phyloP scores from a whole-genome alignment of 192 early-diverging fungal genomes.

The Physocladia obscura region DNA sequence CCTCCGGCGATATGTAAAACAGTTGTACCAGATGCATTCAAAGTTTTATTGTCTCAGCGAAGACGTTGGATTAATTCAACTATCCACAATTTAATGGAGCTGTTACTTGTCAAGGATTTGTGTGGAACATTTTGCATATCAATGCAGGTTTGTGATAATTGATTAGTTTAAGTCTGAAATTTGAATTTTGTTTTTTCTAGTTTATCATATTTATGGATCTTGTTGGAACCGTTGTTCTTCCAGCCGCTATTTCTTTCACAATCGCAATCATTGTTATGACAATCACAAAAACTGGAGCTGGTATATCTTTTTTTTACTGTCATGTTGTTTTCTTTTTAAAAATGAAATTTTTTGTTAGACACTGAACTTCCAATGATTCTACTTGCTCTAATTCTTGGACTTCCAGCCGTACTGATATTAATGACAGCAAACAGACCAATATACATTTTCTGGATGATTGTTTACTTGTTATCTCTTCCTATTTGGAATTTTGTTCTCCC shows the following conservation, averaged over 20 bases:
- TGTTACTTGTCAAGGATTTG: conserved; percentile 80
- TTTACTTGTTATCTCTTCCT: conserved; percentile 85
- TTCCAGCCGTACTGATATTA: conserved; percentile 86
- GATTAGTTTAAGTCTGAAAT: no score
- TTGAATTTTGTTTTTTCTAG: conserved; percentile 85
- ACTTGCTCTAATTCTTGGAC: conserved; percentile 91
- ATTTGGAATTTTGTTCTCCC: conserved; percentile 90
- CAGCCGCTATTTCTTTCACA: conserved; percentile 57
- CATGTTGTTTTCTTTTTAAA: conserved; percentile 61
- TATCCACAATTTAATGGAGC: conserved; percentile 91
- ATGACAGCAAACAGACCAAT: conserved; percentile 6
- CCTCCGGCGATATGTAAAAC: conserved; percentile 88
- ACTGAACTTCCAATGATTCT: conserved; percentile 58
- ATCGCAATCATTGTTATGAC: conserved; percentile 71
- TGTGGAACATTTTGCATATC: conserved; percentile 98
- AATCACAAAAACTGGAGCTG: conserved; percentile 56
- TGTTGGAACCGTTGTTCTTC: conserved; percentile 80
- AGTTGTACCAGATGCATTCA: conserved; percentile 87
- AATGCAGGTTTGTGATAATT: no score
- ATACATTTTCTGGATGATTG: conserved; percentile 55
- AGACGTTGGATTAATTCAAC: conserved; percentile 99
- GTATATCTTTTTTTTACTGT: conserved; percentile 5
- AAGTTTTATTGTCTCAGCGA: conserved; percentile 87
- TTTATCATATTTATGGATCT: conserved; percentile 94
- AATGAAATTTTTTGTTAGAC: conserved; percentile 79